Conservation (phyloP, 495 filamentous ascomycete species). For the Penicillium malachiteum region DNA sequence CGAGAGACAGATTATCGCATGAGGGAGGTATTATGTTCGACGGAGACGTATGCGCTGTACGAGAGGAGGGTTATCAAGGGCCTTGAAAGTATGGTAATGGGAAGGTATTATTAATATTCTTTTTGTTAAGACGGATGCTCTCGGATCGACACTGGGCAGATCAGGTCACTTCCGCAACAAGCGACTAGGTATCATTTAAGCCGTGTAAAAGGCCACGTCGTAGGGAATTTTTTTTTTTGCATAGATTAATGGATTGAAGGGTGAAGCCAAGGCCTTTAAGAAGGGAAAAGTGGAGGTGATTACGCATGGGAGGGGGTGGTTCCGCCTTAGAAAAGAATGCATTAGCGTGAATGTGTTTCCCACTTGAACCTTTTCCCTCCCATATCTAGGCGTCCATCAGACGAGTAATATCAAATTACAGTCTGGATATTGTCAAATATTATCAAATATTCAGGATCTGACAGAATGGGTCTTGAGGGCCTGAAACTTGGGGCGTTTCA, state of each 20-base stretch:
- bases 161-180: conserved; percentile 28
- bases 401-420: no score
- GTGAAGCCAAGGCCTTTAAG: conserved; percentile 6
- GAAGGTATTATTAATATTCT: no score
- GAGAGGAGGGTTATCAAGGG: conserved; percentile 17
- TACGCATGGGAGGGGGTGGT: conserved; percentile 17
- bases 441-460: no score
- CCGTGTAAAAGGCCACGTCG: neutral
- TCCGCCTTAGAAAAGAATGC: conserved; percentile 27
- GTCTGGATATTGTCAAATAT: no score
- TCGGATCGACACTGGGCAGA: conserved; percentile 21
- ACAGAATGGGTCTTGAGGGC: no score
- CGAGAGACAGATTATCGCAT: conserved; percentile 31
- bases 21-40: conserved; percentile 6
- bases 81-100: neutral
- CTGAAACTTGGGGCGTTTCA: neutral
- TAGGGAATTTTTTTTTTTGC: conserved; percentile 13
- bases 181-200: conserved; percentile 1
- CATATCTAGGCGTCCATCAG: no score
- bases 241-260: neutral
- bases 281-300: conserved; percentile 16
- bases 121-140: conserved; percentile 16
- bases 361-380: no score
- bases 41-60: neutral
- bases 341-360: neutral